Evolutionary conservation across 2,329 filamentous ascomycete genomes (phyloP).

Genomic region (Colletotrichum sp.): DNA sequence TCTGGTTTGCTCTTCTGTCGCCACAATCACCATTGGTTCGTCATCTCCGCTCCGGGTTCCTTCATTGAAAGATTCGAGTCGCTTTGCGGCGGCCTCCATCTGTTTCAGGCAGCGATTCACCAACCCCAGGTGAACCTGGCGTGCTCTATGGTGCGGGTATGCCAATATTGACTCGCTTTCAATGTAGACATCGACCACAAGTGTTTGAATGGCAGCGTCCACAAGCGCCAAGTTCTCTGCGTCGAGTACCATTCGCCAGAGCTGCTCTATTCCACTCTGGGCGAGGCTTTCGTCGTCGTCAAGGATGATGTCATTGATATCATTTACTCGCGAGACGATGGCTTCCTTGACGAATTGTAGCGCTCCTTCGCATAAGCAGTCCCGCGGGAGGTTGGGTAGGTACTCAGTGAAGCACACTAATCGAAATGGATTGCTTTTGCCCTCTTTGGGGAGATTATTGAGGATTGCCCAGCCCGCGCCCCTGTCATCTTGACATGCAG

Average conservation of each 20-base stretch:
- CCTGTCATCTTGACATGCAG: slow-evolving; percentile 65
- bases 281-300: slow-evolving; percentile 58
- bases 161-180: slow-evolving; percentile 56
- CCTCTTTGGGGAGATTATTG: slow-evolving; percentile 48
- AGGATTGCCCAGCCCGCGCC: slow-evolving; percentile 74
- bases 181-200: slow-evolving; percentile 76
- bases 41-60: slow-evolving; percentile 49
- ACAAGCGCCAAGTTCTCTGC: slow-evolving; percentile 59
- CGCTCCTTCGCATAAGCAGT: slow-evolving; percentile 64
- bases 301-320: slow-evolving; percentile 48
- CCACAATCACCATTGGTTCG: slow-evolving; percentile 58
- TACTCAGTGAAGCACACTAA: slow-evolving; percentile 58
- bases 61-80: slow-evolving; percentile 55
- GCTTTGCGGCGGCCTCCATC: slow-evolving; percentile 66
- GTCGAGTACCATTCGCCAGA: slow-evolving; percentile 84
- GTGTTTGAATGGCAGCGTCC: slow-evolving; percentile 68
- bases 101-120: slow-evolving; percentile 77
- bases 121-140: slow-evolving; percentile 70
- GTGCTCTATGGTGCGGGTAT: slow-evolving; percentile 55
- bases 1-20: slow-evolving; percentile 50
- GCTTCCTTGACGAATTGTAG: slow-evolving; percentile 66
- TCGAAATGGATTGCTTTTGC: slow-evolving; percentile 59
- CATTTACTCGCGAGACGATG: slow-evolving; percentile 52
- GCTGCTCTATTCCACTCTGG: slow-evolving; percentile 66
- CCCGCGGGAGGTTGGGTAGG: slow-evolving; percentile 60